Evolutionary conservation across 345 rosid species (phyloP).

Genomic region (Erucastrum elatum): DNA sequence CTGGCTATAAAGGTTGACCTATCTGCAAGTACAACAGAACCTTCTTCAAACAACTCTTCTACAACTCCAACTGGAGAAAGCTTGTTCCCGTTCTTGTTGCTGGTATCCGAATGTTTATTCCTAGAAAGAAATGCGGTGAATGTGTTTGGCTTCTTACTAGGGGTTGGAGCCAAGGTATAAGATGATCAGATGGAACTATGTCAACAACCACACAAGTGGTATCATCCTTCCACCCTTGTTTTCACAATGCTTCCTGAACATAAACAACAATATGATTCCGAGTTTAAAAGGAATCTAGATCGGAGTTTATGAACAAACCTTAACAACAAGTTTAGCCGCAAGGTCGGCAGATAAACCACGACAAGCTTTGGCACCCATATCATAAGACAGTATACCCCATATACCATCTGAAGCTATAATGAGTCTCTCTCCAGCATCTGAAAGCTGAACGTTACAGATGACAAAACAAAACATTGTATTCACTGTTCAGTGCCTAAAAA

Average conservation of each 20-base stretch:
- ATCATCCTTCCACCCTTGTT: conserved; percentile 97
- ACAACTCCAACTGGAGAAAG: conserved; percentile 88
- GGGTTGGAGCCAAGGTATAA: conserved; percentile 58
- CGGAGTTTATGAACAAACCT: conserved; percentile 51
- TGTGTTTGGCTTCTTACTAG: conserved; percentile 68
- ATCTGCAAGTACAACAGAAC: conserved; percentile 93
- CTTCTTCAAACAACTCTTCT: conserved; percentile 97
- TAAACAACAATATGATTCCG: neutral
- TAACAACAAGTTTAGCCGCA: conserved; percentile 96
- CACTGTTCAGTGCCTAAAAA: conserved; percentile 16
- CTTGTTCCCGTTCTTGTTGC: conserved; percentile 64
- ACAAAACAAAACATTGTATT: neutral
- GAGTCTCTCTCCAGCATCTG: conserved; percentile 93
- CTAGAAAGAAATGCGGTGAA: conserved; percentile 66
- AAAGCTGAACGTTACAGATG: conserved; percentile 51
- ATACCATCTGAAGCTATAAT: conserved; percentile 99
- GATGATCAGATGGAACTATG: conserved; percentile 80
- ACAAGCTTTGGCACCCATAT: conserved; percentile 89
- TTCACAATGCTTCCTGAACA: conserved; percentile 84
- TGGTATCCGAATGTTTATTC: conserved; percentile 50
- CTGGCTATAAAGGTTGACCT: conserved; percentile 48
- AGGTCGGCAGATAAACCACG: conserved; percentile 95
- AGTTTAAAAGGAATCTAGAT: neutral
- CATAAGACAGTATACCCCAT: conserved; percentile 95
- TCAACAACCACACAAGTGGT: conserved; percentile 99